Percentiles rank a stretch among this genome's conserved stretches.
Conservation (phyloP, 2,329 filamentous ascomycete genomes). For the Phyllosticta citribraziliensis region DNA sequence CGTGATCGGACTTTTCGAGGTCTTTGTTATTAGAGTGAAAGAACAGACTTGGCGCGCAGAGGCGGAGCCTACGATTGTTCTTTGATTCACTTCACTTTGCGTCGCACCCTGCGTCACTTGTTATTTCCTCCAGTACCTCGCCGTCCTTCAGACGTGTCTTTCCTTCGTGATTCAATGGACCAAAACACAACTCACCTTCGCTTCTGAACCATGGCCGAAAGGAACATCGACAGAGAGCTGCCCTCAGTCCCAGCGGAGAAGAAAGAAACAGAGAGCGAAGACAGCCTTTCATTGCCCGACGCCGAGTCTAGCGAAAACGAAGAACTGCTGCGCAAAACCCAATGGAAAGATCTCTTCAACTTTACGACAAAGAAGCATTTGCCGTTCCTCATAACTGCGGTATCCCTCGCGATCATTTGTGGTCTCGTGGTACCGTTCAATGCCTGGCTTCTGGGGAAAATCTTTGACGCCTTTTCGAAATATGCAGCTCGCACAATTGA, state of each 20-base stretch:
- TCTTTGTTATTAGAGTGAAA: constrained; percentile 9
- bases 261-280: background rate
- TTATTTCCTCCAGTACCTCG: background rate
- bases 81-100: background rate
- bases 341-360: constrained; percentile 54
- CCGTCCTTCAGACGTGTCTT: background rate
- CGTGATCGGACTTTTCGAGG: background rate
- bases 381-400: constrained; percentile 43
- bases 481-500: constrained; percentile 50
- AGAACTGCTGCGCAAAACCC: constrained; percentile 16
- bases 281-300: background rate
- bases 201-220: background rate
- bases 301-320: constrained; percentile 1
- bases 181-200: background rate
- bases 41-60: constrained; percentile 1
- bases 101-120: background rate
- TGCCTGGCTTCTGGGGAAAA: constrained; percentile 60
- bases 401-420: constrained; percentile 47
- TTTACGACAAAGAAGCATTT: constrained; percentile 59
- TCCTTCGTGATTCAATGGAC: background rate
- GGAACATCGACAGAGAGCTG: background rate
- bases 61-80: constrained; percentile 1
- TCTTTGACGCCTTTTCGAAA: constrained; percentile 62
- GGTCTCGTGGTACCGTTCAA: constrained; percentile 56
- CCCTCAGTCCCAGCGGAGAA: background rate